Evolutionary conservation across 371 early-diverging fungal genomes (phyloP), one percentile per base, ranked within the genome.

Genomic region (Zancudomyces culisetae): DNA sequence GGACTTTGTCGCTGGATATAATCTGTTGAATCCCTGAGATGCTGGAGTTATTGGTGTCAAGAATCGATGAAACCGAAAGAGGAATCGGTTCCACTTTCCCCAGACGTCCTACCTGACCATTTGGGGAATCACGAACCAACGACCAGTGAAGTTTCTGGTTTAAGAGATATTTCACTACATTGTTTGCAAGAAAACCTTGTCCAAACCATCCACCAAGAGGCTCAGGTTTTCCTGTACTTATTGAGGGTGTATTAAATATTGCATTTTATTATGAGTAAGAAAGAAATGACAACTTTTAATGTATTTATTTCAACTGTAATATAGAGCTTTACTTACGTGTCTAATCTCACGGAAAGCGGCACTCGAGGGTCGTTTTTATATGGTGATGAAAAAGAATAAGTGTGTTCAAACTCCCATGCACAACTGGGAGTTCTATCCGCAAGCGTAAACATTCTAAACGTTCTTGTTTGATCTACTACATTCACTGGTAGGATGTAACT

Each of bases 391-490:
- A 47, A 63, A 2, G 71, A 71, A 51, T 73, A 73, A 43, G 62
- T 60, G 49, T 69, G 59, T 40, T 68, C 75, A 55, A 72, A 72
- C 67, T 71, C 68, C 56, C 57, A 66, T 26, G 64, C 64, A 57
- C 66, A 74, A 27, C 42, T 15, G 27, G 57, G 66, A 49, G 18
- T 46, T 28, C 19, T 18, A 40, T 51, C 43, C 8, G 47, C 24
- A 6, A 43, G 42, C n/a, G 4, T 41, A n/a, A 4, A 51, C 24
- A 23, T 24, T 15, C 42, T 15, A n/a, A 35, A 3, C 30, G 18
- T n/a, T n/a, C 43, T 30, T n/a, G 52, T 21, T 51, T 2, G 3
- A 30, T 41, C 42, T 42, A n/a, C n/a, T 8, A 47, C 30, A 35
- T 24, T 51, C 4, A 43, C n/a, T 8, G 48, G 48, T n/a, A 48